Base-by-base conservation (phyloP, 768 basidiomycete species). In the Termitomyces sp. region DNA sequence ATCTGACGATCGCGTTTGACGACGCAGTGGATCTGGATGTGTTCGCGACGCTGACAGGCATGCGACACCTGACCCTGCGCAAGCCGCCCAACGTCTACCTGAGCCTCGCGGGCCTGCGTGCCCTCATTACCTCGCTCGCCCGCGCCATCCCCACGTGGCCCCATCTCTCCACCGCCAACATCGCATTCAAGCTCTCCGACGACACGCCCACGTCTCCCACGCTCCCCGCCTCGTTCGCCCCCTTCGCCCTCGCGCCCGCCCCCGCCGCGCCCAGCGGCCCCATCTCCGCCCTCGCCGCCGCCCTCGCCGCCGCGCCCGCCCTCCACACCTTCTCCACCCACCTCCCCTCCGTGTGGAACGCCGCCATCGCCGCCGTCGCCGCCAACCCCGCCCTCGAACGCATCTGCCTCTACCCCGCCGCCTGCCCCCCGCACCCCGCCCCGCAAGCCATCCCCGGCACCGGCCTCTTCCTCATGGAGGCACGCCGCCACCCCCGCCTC, bases 281-380 rank as follows among this genome's bases (percentile, higher is more conserved):
- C 62, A 64, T 73, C 8, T 65, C 76, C 65, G 59, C 61, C 8
- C 68, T 71, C 43, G 71, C 74, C 20, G 58, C 63, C 11, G 67
- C 73, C 0, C 67, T 79, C 8, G 76, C 81, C 20, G 67, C 75
- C 10, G 71, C 76, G 0, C 74, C 70, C 1, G 62, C 70, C 11
- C 71, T 88, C 5, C 79, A 75, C 60, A 75, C 72, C 2, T 74
- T 87, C 53, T 71, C 75, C 56, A 81, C 85, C 0, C 74, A 79
- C 46, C 71, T 85, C 6, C 86, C 86, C 2, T 74, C 78, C 4
- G 71, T 85, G 0, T 87, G 85, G 86, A 84, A 81, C 67, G 71
- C 76, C 45, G 63, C 79, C 14, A 74, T 86, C 56, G 76, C 83
- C 57, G 62, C 75, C 44, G 72, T 86, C 40, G 73, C 80, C 41